phyloP scores from a whole-genome alignment of 2,329 filamentous ascomycete species.

The Chalaropsis ovoidea region DNA sequence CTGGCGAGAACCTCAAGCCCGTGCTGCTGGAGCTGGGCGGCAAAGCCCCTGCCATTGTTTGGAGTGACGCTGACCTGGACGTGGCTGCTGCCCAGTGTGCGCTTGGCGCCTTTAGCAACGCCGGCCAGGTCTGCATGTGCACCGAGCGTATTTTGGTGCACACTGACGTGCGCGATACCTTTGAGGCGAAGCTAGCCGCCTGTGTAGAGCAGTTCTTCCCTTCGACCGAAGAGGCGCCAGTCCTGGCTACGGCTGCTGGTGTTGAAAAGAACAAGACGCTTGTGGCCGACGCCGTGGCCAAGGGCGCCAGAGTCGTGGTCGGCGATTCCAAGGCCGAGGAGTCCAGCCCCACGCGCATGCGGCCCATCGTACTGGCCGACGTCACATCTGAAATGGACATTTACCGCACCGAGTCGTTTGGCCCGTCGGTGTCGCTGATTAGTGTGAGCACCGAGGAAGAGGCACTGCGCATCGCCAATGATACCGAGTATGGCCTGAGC shows the following conservation, averaged over 20 bases:
- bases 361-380: slow-evolving; percentile 56
- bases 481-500: slow-evolving; percentile 67
- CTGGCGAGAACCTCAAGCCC: slow-evolving; percentile 67
- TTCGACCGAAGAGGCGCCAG: slow-evolving; percentile 52
- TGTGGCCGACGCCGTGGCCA: slow-evolving; percentile 55
- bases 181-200: slow-evolving; percentile 37
- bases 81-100: slow-evolving; percentile 59
- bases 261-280: slow-evolving; percentile 56
- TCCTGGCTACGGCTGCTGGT: slow-evolving; percentile 59
- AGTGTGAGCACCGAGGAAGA: slow-evolving; percentile 59
- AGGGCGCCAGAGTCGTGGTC: slow-evolving; percentile 49
- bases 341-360: slow-evolving; percentile 38
- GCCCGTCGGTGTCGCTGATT: slow-evolving; percentile 60
- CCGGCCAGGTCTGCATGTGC: slow-evolving; percentile 77
- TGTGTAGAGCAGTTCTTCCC: slow-evolving; percentile 38
- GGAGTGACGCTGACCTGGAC: slow-evolving; percentile 68
- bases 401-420: slow-evolving; percentile 66
- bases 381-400: slow-evolving; percentile 59
- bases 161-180: slow-evolving; percentile 38
- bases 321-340: slow-evolving; percentile 33
- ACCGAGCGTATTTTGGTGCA: slow-evolving; percentile 63
- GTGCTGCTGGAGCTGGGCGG: slow-evolving; percentile 73
- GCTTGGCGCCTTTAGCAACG: slow-evolving; percentile 60
- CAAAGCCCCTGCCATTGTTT: slow-evolving; percentile 68
- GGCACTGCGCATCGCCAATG: slow-evolving; percentile 64